Evolutionary conservation across 2,329 filamentous ascomycete genomes (phyloP).

Genomic region (Macrophomina phaseolina): DNA sequence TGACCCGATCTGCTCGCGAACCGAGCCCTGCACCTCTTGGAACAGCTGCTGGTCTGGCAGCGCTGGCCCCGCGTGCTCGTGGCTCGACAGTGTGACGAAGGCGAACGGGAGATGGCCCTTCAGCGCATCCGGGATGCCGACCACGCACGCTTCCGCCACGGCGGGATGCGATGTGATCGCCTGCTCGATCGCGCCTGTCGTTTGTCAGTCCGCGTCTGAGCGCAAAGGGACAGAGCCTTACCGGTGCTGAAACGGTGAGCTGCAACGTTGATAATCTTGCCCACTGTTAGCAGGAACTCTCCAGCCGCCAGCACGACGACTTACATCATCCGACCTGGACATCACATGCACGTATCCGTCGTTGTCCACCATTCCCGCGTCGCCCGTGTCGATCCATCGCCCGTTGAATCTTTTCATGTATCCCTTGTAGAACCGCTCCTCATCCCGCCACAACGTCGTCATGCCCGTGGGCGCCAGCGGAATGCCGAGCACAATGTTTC

Average conservation of each 20-base stretch:
- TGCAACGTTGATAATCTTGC: slow-evolving; percentile 84
- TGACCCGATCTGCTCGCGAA: slow-evolving; percentile 82
- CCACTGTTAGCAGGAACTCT: slow-evolving; percentile 4
- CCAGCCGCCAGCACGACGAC: background rate
- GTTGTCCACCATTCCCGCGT: slow-evolving; percentile 83
- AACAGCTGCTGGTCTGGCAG: slow-evolving; percentile 57
- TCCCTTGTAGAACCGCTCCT: slow-evolving; percentile 81
- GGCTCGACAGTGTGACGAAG: slow-evolving; percentile 71
- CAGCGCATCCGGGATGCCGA: slow-evolving; percentile 81
- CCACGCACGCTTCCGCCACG: slow-evolving; percentile 83
- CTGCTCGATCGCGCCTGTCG: slow-evolving; percentile 83
- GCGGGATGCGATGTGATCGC: slow-evolving; percentile 80
- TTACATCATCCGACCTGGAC: slow-evolving; percentile 69
- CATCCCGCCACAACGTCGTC: slow-evolving; percentile 83
- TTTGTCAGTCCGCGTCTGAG: slow-evolving; percentile 7
- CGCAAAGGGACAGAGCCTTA: slow-evolving; percentile 46
- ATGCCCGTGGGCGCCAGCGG: slow-evolving; percentile 87
- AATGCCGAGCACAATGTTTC: slow-evolving; percentile 85
- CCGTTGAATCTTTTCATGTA: slow-evolving; percentile 84
- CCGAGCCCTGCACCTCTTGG: slow-evolving; percentile 71
- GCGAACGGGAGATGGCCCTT: slow-evolving; percentile 94
- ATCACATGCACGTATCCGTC: slow-evolving; percentile 71
- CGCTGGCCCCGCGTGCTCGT: slow-evolving; percentile 50
- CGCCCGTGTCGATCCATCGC: slow-evolving; percentile 88
- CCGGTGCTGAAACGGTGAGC: slow-evolving; percentile 89